phyloP scores from a whole-genome alignment of 495 filamentous ascomycete genomes.

The Lentithecium fluviatile region DNA sequence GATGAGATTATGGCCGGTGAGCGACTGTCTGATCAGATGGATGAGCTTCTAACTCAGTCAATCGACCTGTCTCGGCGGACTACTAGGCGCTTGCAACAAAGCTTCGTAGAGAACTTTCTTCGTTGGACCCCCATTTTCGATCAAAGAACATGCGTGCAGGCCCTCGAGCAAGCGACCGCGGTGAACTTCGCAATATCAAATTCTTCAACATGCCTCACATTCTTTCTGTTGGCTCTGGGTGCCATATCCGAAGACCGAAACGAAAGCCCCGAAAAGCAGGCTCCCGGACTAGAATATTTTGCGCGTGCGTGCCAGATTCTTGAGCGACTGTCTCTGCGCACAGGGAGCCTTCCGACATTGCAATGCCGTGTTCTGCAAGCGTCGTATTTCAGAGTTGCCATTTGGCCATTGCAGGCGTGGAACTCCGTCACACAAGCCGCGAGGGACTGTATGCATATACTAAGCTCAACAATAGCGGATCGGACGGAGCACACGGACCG shows the following conservation, averaged over 20 bases:
- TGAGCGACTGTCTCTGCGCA: conserved; percentile 20
- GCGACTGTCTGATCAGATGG: conserved; percentile 20
- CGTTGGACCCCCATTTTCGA: conserved; percentile 29
- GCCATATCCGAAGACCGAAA: conserved; percentile 27
- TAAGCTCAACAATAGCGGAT: conserved; percentile 13
- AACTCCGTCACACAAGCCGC: conserved; percentile 25
- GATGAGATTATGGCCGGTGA: conserved; percentile 28
- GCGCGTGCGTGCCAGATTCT: conserved; percentile 21
- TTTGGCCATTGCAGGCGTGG: conserved; percentile 19
- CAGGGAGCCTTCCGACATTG: conserved; percentile 12
- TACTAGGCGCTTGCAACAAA: conserved; percentile 24
- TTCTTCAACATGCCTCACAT: conserved; percentile 19
- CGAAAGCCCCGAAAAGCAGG: conserved; percentile 12
- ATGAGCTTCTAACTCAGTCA: conserved; percentile 10
- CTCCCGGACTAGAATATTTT: conserved; percentile 27
- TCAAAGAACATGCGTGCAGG: conserved; percentile 10
- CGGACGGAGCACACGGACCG: conserved; percentile 13
- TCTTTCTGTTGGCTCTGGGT: conserved; percentile 19
- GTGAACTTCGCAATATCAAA: conserved; percentile 5
- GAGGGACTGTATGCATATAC: conserved; percentile 28
- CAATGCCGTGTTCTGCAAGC: conserved; percentile 28
- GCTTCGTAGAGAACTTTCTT: conserved; percentile 29
- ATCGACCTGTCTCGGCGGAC: conserved; percentile 17
- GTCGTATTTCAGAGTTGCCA: conserved; percentile 27
- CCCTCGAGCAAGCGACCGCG: conserved; percentile 9